Percentiles rank a stretch among this genome's conserved stretches.
Evolutionary conservation across 2,329 filamentous ascomycete species (phyloP).

Genomic region (Domatiomyces globalis): DNA sequence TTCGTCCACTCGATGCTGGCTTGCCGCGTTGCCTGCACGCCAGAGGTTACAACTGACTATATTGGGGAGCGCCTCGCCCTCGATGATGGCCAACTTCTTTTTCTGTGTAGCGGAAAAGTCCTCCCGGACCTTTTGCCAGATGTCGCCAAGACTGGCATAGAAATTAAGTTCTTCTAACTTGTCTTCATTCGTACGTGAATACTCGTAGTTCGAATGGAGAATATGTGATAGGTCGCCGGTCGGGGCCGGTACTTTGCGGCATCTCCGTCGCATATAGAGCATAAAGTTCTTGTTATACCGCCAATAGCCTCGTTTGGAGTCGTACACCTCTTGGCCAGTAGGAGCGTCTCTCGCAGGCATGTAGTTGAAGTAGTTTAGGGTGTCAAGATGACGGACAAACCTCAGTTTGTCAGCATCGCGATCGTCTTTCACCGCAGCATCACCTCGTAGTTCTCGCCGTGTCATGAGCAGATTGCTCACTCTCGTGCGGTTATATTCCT

Average conservation of each 20-base stretch:
- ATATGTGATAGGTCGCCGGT: neutral
- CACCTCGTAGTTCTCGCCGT: slow-evolving; percentile 16
- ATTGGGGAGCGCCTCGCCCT: neutral
- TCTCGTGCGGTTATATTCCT: slow-evolving; percentile 15
- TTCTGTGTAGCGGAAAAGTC: neutral
- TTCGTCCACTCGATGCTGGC: neutral
- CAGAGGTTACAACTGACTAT: neutral
- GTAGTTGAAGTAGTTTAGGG: slow-evolving; percentile 15
- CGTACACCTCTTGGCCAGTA: slow-evolving; percentile 12
- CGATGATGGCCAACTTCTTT: neutral
- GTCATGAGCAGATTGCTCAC: slow-evolving; percentile 13
- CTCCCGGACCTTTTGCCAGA: neutral
- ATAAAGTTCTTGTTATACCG: slow-evolving; percentile 11
- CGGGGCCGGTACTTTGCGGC: neutral
- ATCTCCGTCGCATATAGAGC: slow-evolving; percentile 4
- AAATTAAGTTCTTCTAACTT: too few species aligned
- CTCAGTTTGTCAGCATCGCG: slow-evolving; percentile 13
- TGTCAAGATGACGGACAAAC: slow-evolving; percentile 17
- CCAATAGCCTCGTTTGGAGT: slow-evolving; percentile 18
- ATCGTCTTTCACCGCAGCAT: slow-evolving; percentile 13
- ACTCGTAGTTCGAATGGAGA: too few species aligned
- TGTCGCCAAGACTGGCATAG: too few species aligned
- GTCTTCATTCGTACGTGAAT: too few species aligned
- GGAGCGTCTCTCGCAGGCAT: slow-evolving; percentile 10
- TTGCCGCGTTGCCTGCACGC: neutral